A percentile compares a stretch with the other conserved stretches of the same genome.
Evolutionary conservation across 768 basidiomycete species (phyloP).

Genomic region (Mycena rosella): DNA sequence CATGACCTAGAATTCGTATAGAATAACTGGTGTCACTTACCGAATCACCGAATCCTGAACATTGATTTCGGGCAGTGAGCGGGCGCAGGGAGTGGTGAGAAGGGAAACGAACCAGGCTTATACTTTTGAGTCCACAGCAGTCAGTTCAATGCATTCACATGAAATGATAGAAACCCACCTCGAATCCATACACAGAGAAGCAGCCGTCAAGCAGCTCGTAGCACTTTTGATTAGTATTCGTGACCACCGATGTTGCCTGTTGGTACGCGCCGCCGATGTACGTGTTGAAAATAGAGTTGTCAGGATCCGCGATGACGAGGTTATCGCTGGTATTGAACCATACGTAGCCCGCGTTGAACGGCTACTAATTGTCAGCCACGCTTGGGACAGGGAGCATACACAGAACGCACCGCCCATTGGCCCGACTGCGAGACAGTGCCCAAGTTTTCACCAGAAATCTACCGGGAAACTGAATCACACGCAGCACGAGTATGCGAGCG

Average conservation of each 20-base stretch:
- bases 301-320: slow-evolving; percentile 65
- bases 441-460: neutral
- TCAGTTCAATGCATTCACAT: neutral
- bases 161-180: slow-evolving; percentile 41
- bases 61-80: neutral
- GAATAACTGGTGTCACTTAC: no score
- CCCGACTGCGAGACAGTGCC: slow-evolving; percentile 86
- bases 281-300: slow-evolving; percentile 65
- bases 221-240: slow-evolving; percentile 65
- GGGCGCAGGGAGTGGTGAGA: slow-evolving; percentile 3
- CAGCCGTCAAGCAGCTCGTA: slow-evolving; percentile 65
- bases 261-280: slow-evolving; percentile 85
- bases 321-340: slow-evolving; percentile 77
- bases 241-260: slow-evolving; percentile 72
- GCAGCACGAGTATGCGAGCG: neutral
- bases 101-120: slow-evolving; percentile 52
- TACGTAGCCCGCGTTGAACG: slow-evolving; percentile 78
- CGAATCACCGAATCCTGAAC: slow-evolving; percentile 20
- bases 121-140: slow-evolving; percentile 49
- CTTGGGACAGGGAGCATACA: neutral
- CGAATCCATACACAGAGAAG: slow-evolving; percentile 73
- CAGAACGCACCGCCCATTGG: slow-evolving; percentile 77
- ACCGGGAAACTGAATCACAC: neutral
- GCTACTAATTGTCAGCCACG: slow-evolving; percentile 52
- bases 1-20: no score